Percentiles rank a stretch among this genome's conserved stretches.
Evolutionary conservation across 2,329 filamentous ascomycete species (phyloP).

Genomic region (Teratosphaeria epicoccoides): DNA sequence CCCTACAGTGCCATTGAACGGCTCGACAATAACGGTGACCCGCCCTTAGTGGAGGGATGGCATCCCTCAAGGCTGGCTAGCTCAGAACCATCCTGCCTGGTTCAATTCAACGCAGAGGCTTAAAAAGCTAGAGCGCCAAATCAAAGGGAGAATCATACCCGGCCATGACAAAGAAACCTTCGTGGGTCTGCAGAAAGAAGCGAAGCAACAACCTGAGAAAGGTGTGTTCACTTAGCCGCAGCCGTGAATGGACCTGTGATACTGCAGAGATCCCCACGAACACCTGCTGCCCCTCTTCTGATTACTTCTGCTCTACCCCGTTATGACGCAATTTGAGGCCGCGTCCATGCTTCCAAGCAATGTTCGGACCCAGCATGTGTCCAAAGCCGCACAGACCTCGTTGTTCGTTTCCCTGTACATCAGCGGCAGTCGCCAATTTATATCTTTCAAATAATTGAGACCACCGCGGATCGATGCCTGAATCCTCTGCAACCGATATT

Average conservation of each 20-base stretch:
- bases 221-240: constrained; percentile 13
- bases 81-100: constrained; percentile 27
- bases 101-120: constrained; percentile 26
- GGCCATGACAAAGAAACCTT: constrained; percentile 28
- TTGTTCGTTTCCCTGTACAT: too few relatives aligned
- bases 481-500: too few relatives aligned
- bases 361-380: too few relatives aligned
- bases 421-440: too few relatives aligned
- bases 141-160: constrained; percentile 24
- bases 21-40: constrained; percentile 2
- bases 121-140: constrained; percentile 23
- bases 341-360: too few relatives aligned
- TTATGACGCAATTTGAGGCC: too few relatives aligned
- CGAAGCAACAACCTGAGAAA: constrained; percentile 13
- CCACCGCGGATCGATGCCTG: too few relatives aligned
- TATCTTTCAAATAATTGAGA: too few relatives aligned
- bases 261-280: too few relatives aligned
- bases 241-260: not conserved
- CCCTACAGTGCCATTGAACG: not conserved
- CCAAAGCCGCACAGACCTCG: too few relatives aligned
- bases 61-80: constrained; percentile 28
- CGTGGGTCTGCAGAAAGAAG: constrained; percentile 17
- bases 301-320: too few relatives aligned
- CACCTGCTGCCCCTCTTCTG: too few relatives aligned
- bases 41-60: constrained; percentile 24